A percentile compares a stretch with the other conserved stretches of the same genome.
These are phyloP conservation scores for Coemansia pectinata DNA, from an alignment of 192 early-diverging fungal genomes.

Conservation along the genomic window DNA sequence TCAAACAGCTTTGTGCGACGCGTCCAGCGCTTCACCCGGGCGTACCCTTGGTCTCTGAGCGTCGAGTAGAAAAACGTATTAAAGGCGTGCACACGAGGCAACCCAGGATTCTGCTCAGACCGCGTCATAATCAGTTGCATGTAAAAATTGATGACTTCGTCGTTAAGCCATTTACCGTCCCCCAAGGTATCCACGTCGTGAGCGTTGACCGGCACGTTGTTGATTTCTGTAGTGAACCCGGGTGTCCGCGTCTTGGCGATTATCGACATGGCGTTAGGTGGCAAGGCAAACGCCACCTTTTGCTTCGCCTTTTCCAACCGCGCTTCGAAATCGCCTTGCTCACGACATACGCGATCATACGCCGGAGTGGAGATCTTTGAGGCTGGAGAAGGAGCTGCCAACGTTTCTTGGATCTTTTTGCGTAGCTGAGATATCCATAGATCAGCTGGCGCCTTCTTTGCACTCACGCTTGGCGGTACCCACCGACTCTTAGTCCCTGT, in stretches of 20 bases:
- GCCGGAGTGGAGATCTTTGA: conserved; percentile 26
- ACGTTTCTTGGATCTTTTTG: conserved; percentile 40
- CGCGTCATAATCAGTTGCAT: conserved; percentile 74
- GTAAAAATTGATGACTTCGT: conserved; percentile 97
- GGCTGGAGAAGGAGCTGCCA: conserved; percentile 16
- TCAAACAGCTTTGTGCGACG: conserved; percentile 68
- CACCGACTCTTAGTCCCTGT: background rate
- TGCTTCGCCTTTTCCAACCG: conserved; percentile 25
- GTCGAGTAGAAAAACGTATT: conserved; percentile 90
- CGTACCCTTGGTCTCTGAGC: conserved; percentile 69
- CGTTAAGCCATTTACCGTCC: conserved; percentile 86
- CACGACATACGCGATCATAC: conserved; percentile 31
- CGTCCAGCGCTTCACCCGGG: conserved; percentile 77
- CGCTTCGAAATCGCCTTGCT: conserved; percentile 27
- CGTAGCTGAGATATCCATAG: conserved; percentile 43
- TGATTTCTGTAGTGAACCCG: conserved; percentile 29
- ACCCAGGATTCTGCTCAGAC: conserved; percentile 42
- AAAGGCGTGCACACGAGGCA: conserved; percentile 80
- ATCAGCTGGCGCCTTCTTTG: conserved; percentile 6
- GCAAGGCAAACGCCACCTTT: conserved; percentile 19
- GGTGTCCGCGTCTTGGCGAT: conserved; percentile 13
- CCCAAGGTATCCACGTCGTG: conserved; percentile 73
- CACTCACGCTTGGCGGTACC: background rate
- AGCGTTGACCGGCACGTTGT: conserved; percentile 61
- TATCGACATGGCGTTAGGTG: conserved; percentile 22